Evolutionary conservation across 2,329 filamentous ascomycete species (phyloP), one percentile per base, ranked within the genome.

Genomic region (Monosporascus sp.): DNA sequence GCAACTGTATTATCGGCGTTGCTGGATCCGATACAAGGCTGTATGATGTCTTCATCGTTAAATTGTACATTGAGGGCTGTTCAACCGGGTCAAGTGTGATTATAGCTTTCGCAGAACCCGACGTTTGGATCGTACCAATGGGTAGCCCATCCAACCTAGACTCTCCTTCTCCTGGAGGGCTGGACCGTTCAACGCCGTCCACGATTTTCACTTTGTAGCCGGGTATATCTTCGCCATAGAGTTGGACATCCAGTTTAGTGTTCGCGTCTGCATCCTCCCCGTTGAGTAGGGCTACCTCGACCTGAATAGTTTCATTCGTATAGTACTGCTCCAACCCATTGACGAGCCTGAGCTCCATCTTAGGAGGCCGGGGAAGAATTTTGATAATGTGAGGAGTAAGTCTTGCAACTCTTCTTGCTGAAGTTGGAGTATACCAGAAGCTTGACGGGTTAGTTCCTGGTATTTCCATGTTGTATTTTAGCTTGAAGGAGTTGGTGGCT

Each of bases 351-450:
- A 99, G 82, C 60, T 90, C 85, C 74, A 99, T 84, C 70, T 97
- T 97, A 0, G 94, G 94, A 27, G 93, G 94, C 59, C 95, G 89
- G 1, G 94, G 93, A 51, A 91, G 78, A 24, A 99, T 84, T 52
- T 83, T 85, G 52, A 96, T 81, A 2, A 74, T 73, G 36, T 81
- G 75, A 8, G 80, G 72, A 47, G 79, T 74, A 11, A 70, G 59
- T 8, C 82, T 75, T 27, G 76, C 70, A 20, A 81, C 6, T 67
- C 27, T 71, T 74, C 54, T 76, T 77, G 50, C 65, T 15, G 72
- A 69, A 3, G 69, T 68, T 6, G 72, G 67, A 2, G 74, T 68
- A 53, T 78, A 79, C 82, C 83, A 86, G 1, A 77, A 66, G 39
- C 74, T 71, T 17, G 70, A 64, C 1, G 68, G 65, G 22, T 69